Evolutionary conservation across 78 protist genomes (phyloP), one percentile per base, ranked within the genome.

Genomic region (Chrysochromulina tobinii): DNA sequence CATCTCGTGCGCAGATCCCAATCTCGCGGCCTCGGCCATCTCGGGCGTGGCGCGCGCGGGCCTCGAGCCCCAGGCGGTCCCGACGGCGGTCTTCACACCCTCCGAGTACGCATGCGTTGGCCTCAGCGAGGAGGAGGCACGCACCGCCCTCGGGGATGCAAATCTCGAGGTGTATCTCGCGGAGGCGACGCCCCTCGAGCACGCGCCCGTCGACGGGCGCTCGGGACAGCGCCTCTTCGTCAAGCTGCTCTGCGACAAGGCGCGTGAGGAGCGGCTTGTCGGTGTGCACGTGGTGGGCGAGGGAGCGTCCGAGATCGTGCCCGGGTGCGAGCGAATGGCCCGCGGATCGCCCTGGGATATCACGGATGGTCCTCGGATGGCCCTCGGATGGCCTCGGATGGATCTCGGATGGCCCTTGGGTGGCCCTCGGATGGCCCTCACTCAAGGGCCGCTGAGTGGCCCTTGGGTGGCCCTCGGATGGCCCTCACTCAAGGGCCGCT

Each of bases 61-160:
- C 12, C 93, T 96, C 93, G 88, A 96, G 92, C 92, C 96, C 18
- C 50, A 1, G 21, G 38, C 11, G 12, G 97, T 98, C 3, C 97
- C 98, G 15, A 97, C 99, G 53, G 58, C 99, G 12, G 98, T 98
- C 66, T 98, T 98, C 90, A 98, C 99, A 48, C 99, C 99, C 27
- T 66, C 96, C 11, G 98, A 97, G 93, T 98, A 97, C 81, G 98
- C 98, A 4, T 53, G 89, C 87, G 18, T 85, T 68, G 99, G 99
- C 23, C 67, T 91, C 48, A 20, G 92, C 38, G 98, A 98, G 81
- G 98, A 98, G 85, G 94, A 93, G 3, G 99, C 99, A 38, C 55
- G 61, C 61, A 72, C 21, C 66, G 1, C 21, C 53, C 96, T 58
- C 91, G 98, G 98, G n/a, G 95, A 93, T 85, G 97, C 87, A 21